Evolutionary conservation across 140 eudicot genomes (phyloP).

Genomic region (Ambrosia hybrid): DNA sequence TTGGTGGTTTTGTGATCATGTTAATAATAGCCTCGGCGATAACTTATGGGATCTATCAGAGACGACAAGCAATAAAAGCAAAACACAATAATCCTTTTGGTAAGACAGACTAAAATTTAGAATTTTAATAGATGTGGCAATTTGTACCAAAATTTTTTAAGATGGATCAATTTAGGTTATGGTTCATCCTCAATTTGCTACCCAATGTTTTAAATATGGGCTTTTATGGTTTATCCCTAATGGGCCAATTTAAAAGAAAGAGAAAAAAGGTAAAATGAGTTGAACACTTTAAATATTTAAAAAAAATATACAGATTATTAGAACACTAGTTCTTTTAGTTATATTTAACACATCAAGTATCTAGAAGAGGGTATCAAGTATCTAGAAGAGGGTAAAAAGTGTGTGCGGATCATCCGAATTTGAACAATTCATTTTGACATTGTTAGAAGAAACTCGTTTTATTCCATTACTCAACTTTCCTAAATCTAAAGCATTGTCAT

Average conservation of each 20-base stretch:
- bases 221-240: too few relatives aligned
- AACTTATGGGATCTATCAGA: conserved; percentile 51
- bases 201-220: neutral
- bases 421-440: neutral
- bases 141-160: too few relatives aligned
- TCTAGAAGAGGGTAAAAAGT: neutral
- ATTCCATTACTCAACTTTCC: neutral
- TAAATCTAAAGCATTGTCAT: neutral
- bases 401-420: too few relatives aligned
- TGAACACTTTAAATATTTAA: too few relatives aligned
- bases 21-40: conserved; percentile 49
- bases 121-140: neutral
- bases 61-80: conserved; percentile 48
- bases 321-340: too few relatives aligned
- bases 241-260: too few relatives aligned
- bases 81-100: conserved; percentile 63
- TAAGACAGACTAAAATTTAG: conserved; percentile 38
- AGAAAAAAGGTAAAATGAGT: too few relatives aligned
- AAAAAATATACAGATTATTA: too few relatives aligned
- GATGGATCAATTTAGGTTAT: too few relatives aligned
- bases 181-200: too few relatives aligned
- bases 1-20: conserved; percentile 53
- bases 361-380: too few relatives aligned
- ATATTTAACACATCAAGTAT: too few relatives aligned
- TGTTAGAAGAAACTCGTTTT: conserved; percentile 14